A percentile compares a stretch with the other conserved stretches of the same genome.
phyloP scores from a whole-genome alignment of 768 basidiomycete species.

The Suillus subalutaceus region DNA sequence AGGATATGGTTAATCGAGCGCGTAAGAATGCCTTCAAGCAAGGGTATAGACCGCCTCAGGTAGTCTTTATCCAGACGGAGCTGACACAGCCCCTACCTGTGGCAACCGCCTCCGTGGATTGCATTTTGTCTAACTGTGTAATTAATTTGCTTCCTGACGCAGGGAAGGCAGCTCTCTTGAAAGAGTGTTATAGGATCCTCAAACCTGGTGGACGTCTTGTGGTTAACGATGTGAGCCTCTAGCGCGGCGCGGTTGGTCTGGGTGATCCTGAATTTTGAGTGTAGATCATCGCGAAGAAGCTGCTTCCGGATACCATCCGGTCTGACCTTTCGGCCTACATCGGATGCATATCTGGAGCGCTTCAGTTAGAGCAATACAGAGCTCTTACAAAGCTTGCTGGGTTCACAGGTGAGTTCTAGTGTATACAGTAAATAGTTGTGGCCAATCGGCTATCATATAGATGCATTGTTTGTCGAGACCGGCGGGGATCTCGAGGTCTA shows the following conservation, averaged over 20 bases:
- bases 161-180: conserved; percentile 45
- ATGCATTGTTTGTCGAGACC: conserved; percentile 42
- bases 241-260: too few species aligned
- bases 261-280: not conserved
- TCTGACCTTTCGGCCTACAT: conserved; percentile 45
- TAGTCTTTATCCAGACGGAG: conserved; percentile 48
- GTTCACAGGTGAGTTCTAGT: conserved; percentile 39
- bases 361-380: conserved; percentile 42
- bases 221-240: conserved; percentile 46
- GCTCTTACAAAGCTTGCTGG: conserved; percentile 41
- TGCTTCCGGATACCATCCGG: conserved; percentile 44
- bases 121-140: conserved; percentile 60
- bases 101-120: conserved; percentile 50
- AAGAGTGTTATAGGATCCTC: conserved; percentile 52
- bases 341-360: conserved; percentile 51
- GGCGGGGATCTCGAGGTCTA: conserved; percentile 45
- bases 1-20: conserved; percentile 57
- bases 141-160: conserved; percentile 49
- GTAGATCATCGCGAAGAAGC: conserved; percentile 51
- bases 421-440: not conserved
- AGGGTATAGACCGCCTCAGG: conserved; percentile 48
- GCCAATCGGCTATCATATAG: conserved; percentile 29
- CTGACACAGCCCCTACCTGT: conserved; percentile 52
- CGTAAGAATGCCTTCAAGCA: conserved; percentile 46
- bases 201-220: conserved; percentile 60